These are phyloP conservation scores for Dictyostelium intermedium DNA, from an alignment of 78 protist species.

Conservation along the genomic window DNA sequence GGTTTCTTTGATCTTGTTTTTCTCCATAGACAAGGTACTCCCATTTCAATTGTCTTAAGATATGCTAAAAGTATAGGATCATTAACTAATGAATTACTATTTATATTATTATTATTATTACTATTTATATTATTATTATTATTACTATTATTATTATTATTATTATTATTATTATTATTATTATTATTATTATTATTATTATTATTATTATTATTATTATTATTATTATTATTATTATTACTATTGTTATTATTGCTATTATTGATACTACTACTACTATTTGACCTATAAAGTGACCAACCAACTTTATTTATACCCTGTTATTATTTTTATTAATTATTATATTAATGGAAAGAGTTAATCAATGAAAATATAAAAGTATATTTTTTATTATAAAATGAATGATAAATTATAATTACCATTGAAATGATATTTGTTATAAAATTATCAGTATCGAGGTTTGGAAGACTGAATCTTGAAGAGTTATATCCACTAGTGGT, in stretches of 20 bases:
- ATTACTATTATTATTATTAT: not conserved
- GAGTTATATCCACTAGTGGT: not conserved
- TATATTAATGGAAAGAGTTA: no score
- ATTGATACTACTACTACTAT: not conserved
- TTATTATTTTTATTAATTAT: no score
- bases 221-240: not conserved
- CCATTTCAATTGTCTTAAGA: constrained; percentile 47
- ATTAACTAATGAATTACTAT: not conserved
- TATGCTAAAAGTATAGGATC: constrained; percentile 37
- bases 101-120: not conserved
- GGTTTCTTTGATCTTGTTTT: not conserved
- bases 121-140: not conserved
- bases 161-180: no score
- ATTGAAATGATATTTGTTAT: constrained; percentile 10
- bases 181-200: no score
- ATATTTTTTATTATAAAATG: no score
- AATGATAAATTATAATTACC: not conserved
- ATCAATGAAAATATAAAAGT: no score
- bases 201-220: no score
- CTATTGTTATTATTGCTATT: not conserved
- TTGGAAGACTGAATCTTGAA: not conserved
- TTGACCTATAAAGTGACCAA: constrained; percentile 36
- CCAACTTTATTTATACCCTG: constrained; percentile 25
- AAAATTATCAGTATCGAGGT: not conserved
- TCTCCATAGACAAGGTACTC: constrained; percentile 63